These are phyloP conservation scores for Trametes sp. DNA, from an alignment of 1,284 basidiomycete genomes.

Conservation along the genomic window DNA sequence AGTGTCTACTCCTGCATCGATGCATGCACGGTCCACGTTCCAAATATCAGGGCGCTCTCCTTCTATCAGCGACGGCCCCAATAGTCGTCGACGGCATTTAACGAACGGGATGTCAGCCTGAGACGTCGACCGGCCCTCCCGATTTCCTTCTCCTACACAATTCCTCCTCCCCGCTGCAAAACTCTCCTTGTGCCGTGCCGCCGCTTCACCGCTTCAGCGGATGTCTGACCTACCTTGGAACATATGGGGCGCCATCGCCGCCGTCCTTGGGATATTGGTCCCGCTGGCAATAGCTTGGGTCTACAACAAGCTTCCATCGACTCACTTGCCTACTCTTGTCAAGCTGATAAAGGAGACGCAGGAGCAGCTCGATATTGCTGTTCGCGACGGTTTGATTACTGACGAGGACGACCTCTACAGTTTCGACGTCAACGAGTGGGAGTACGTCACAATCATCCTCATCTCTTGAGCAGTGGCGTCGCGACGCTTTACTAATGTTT, in stretches of 20 bases:
- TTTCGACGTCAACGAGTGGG: background rate
- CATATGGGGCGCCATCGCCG: slow-evolving; percentile 5
- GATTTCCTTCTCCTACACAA: background rate
- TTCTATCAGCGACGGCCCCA: too few relatives aligned
- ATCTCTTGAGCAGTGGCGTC: background rate
- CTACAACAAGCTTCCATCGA: background rate
- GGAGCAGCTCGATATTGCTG: background rate
- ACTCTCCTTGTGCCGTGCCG: background rate
- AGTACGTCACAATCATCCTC: background rate
- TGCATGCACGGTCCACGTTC: too few relatives aligned
- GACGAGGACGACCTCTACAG: background rate
- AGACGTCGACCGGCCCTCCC: background rate
- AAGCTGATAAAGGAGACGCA: background rate
- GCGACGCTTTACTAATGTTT: background rate
- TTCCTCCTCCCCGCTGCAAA: too few relatives aligned
- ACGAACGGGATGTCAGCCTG: too few relatives aligned
- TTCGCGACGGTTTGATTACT: slow-evolving; percentile 1
- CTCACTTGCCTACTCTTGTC: background rate
- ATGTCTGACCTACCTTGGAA: slow-evolving; percentile 7
- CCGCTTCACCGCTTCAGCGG: background rate
- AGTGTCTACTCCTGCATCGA: too few relatives aligned
- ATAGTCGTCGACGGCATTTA: too few relatives aligned
- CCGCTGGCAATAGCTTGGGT: background rate
- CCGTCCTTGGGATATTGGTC: background rate
- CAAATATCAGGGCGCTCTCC: too few relatives aligned